Evolutionary conservation across 2,329 filamentous ascomycete genomes (phyloP), one percentile per base, ranked within the genome.

Genomic region (Dactylellina haptotyla): DNA sequence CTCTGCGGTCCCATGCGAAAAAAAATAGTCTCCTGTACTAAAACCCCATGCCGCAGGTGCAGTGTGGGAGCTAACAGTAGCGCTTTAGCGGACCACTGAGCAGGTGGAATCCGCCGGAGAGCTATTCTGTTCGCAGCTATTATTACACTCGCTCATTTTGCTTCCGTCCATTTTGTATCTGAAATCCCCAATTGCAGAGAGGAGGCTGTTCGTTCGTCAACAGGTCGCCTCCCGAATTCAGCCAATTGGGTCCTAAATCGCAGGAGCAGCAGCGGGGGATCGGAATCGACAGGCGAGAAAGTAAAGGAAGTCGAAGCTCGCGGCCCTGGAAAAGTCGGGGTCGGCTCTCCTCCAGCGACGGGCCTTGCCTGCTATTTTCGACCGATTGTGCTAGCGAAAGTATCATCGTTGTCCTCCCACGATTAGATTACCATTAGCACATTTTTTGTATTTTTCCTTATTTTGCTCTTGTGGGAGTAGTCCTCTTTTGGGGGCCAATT

Each of bases 201-300:
- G n/a, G n/a, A n/a, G n/a, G n/a, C n/a, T 18, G 39, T 53, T 34
- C 34, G 25, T 41, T 26, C 43, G 25, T 69, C 46, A 54, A 20
- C 34, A 41, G 30, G 23, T 69, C 46, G 53, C 63, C 45, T 67
- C 63, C 54, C 45, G 25, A n/a, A 56, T 69, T 50, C 46, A 62
- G 64, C 64, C 64, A 69, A 69, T 69, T 69, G 64, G 64, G 30
- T 48, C 20, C 56, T 37, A 20, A 53, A 8, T 50, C 32, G 46
- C 16, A 61, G 46, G 61, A 39, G 56, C 64, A 61, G 56, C 56
- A 61, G 53, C 63, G 63, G 54, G 63, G 50, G 59, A 32, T n/a
- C n/a, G n/a, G n/a, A n/a, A 34, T 59, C 56, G 64, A 61, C 56
- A 69, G 39, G 64, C 56, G 54, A 67, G 62, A 58, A 37, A 6